These are phyloP conservation scores for Sclerotinia sclerotiorum DNA, from an alignment of 2,329 filamentous ascomycete genomes.

Conservation along the genomic window DNA sequence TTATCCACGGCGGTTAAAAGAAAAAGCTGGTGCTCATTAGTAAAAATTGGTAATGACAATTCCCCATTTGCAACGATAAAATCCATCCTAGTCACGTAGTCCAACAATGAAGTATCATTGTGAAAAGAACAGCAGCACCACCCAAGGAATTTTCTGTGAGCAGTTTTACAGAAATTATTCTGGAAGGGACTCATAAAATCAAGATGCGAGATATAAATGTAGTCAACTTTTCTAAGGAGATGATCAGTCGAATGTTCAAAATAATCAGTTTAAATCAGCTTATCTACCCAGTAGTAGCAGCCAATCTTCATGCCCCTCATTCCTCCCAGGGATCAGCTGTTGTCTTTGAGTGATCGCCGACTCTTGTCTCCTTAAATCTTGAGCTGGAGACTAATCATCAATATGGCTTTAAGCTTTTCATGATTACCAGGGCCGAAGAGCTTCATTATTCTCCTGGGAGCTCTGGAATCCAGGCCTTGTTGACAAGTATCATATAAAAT, in stretches of 20 bases:
- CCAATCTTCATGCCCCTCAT: background rate
- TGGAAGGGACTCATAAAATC: background rate
- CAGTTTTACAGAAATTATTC: no score
- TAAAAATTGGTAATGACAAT: no score
- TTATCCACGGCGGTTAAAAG: no score
- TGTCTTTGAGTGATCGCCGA: background rate
- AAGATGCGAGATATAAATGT: background rate
- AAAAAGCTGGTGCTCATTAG: no score
- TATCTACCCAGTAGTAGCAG: background rate
- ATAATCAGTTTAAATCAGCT: background rate
- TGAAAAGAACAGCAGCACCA: no score
- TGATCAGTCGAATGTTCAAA: background rate
- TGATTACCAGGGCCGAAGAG: background rate
- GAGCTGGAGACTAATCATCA: background rate
- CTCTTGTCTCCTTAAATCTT: background rate
- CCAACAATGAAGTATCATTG: no score
- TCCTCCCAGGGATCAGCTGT: background rate
- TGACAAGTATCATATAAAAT: background rate
- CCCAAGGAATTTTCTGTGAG: no score
- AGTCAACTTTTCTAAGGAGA: background rate
- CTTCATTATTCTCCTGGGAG: no score
- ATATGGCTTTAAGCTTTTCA: background rate
- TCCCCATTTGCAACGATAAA: no score
- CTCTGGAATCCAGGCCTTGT: background rate
- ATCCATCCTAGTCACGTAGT: no score